Evolutionary conservation across 2,329 filamentous ascomycete species (phyloP).

Genomic region (Coniochaeta hoffmannii): DNA sequence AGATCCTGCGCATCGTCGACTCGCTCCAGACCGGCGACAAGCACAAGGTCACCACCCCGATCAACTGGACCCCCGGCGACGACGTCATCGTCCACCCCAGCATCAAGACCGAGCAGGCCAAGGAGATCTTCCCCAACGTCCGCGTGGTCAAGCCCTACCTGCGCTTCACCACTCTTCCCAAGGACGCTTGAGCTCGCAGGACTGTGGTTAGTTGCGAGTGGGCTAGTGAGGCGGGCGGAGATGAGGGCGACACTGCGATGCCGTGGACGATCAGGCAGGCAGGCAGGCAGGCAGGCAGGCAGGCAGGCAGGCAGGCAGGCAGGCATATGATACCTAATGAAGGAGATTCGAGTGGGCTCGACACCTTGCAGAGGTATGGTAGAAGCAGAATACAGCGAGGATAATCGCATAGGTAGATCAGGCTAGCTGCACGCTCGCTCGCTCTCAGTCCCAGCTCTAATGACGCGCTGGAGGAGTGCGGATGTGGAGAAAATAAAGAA

Average conservation of each 20-base stretch:
- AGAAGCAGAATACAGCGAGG: no score
- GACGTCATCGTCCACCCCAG: slow-evolving; percentile 87
- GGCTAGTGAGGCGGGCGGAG: background rate
- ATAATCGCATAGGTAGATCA: no score
- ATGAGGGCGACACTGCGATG: background rate
- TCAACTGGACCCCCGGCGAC: slow-evolving; percentile 83
- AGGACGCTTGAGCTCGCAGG: slow-evolving; percentile 22
- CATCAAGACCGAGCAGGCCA: slow-evolving; percentile 77
- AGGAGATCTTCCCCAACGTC: slow-evolving; percentile 77
- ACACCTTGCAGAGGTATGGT: no score
- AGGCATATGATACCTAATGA: background rate
- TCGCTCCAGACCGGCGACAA: slow-evolving; percentile 79
- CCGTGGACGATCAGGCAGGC: no score
- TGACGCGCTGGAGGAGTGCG: background rate
- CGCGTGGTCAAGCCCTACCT: slow-evolving; percentile 65
- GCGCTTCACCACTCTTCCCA: slow-evolving; percentile 61
- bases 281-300: no score
- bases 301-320: background rate
- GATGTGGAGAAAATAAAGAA: background rate
- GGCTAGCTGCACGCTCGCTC: background rate
- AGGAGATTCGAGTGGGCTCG: background rate
- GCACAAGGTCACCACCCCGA: slow-evolving; percentile 80
- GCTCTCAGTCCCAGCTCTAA: no score
- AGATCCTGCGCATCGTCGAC: slow-evolving; percentile 73
- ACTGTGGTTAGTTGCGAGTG: background rate